Percentiles rank a stretch among this genome's conserved stretches.
Conservation (phyloP, 1,284 basidiomycete species). For the Porogramme epimiltina region DNA sequence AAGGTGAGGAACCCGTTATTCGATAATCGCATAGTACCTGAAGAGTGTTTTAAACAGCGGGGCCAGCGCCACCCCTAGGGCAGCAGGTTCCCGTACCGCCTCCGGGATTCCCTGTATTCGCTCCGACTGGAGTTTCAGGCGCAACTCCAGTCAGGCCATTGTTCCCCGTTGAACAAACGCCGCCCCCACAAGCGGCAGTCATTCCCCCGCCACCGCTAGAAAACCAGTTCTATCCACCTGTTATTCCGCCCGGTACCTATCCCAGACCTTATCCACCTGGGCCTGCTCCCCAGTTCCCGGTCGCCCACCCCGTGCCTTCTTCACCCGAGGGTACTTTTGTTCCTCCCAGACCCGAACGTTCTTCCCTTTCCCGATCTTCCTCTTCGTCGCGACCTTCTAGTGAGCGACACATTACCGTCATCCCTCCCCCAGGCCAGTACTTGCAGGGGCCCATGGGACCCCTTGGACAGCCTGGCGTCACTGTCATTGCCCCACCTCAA, state of each 20-base stretch:
- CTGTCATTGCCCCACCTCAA: background rate
- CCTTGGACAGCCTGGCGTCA: slow-evolving; percentile 11
- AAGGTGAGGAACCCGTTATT: slow-evolving; percentile 8
- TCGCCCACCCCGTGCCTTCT: too few species aligned
- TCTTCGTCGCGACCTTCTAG: background rate
- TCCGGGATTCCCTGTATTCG: too few species aligned
- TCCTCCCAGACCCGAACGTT: background rate
- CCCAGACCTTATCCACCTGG: background rate
- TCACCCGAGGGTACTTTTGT: too few species aligned
- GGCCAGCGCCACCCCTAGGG: too few species aligned
- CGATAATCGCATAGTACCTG: too few species aligned
- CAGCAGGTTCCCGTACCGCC: too few species aligned
- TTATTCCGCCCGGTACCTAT: slow-evolving; percentile 18
- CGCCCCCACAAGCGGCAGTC: slow-evolving; percentile 11
- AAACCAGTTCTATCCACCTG: slow-evolving; percentile 5
- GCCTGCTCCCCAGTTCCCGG: slow-evolving; percentile 2
- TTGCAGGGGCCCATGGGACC: slow-evolving; percentile 2
- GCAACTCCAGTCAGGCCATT: background rate
- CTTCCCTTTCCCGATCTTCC: slow-evolving; percentile 1
- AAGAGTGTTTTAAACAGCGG: too few species aligned
- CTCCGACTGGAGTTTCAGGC: background rate
- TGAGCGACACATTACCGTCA: slow-evolving; percentile 5
- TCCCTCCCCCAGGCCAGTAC: slow-evolving; percentile 19
- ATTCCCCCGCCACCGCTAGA: slow-evolving; percentile 23
- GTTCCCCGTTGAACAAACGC: slow-evolving; percentile 11